Percentiles rank a stretch among this genome's conserved stretches.
phyloP scores from a whole-genome alignment of 2,329 filamentous ascomycete genomes.

The Arthrocladium fulminans region DNA sequence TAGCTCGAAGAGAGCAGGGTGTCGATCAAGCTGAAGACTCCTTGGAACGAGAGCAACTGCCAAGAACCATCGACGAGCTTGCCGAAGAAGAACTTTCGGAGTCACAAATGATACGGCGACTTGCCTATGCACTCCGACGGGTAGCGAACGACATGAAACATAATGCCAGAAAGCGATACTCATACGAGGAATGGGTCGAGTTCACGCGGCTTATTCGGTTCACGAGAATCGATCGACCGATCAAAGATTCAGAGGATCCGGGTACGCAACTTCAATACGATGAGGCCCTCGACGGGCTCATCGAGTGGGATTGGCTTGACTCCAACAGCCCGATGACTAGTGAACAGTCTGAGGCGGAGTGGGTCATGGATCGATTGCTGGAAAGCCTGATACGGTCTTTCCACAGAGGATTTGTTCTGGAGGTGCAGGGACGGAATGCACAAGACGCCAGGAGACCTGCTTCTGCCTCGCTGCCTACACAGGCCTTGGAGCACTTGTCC shows the following conservation, averaged over 20 bases:
- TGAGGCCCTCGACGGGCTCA: slow-evolving; percentile 49
- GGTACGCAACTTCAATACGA: slow-evolving; percentile 28
- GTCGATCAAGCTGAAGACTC: slow-evolving; percentile 9
- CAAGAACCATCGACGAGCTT: slow-evolving; percentile 35
- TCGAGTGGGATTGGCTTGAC: slow-evolving; percentile 67
- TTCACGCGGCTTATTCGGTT: slow-evolving; percentile 67
- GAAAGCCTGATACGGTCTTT: slow-evolving; percentile 49
- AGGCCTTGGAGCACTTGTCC: too few species aligned
- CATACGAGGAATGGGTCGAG: slow-evolving; percentile 79
- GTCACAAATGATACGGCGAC: slow-evolving; percentile 49
- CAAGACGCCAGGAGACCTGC: too few species aligned
- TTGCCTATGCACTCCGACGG: slow-evolving; percentile 62
- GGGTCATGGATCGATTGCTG: slow-evolving; percentile 56
- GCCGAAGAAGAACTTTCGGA: slow-evolving; percentile 42
- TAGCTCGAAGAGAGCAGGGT: slow-evolving; percentile 9
- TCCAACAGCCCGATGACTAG: slow-evolving; percentile 59
- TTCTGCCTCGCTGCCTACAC: too few species aligned
- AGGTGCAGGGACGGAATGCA: too few species aligned
- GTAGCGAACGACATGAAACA: slow-evolving; percentile 56
- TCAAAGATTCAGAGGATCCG: not conserved
- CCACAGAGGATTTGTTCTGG: too few species aligned
- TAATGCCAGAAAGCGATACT: slow-evolving; percentile 55
- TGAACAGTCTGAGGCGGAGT: slow-evolving; percentile 54
- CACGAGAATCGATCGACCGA: slow-evolving; percentile 28
- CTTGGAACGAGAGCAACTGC: slow-evolving; percentile 1